Evolutionary conservation across 148 eudicot genomes (phyloP).

Genomic region (Vaccinium corymbosum): DNA sequence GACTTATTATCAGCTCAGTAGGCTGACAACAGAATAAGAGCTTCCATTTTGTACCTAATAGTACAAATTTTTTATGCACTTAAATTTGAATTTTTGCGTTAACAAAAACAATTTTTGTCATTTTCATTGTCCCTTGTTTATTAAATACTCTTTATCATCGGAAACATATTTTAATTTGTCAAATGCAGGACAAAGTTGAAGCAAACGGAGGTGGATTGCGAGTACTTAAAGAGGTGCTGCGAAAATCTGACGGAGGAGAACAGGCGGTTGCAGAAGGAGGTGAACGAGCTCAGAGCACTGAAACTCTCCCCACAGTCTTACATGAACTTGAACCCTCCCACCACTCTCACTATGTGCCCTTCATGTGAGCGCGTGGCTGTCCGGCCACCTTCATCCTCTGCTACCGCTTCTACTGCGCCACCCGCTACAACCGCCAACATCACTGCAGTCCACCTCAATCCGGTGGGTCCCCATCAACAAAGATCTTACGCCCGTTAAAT

Average conservation of each 20-base stretch:
- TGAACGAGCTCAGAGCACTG: slow-evolving; percentile 41
- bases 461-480: slow-evolving; percentile 9
- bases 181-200: slow-evolving; percentile 51
- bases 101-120: too few relatives aligned
- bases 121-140: too few relatives aligned
- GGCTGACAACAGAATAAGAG: too few relatives aligned
- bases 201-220: slow-evolving; percentile 52
- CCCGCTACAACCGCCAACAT: slow-evolving; percentile 11
- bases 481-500: slow-evolving; percentile 1
- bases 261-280: slow-evolving; percentile 43
- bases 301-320: slow-evolving; percentile 42
- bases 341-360: slow-evolving; percentile 63
- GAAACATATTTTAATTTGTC: not conserved
- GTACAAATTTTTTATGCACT: too few relatives aligned
- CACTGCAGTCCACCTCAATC: not conserved
- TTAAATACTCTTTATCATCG: too few relatives aligned
- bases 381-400: slow-evolving; percentile 29
- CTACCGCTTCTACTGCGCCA: slow-evolving; percentile 18
- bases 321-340: slow-evolving; percentile 43
- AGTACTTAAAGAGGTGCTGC: slow-evolving; percentile 41
- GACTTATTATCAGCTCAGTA: too few relatives aligned
- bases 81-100: too few relatives aligned
- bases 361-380: slow-evolving; percentile 47
- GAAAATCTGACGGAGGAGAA: slow-evolving; percentile 49
- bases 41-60: too few relatives aligned